These are phyloP conservation scores for Mixia osmundae DNA, from an alignment of 1,284 basidiomycete genomes.

Conservation along the genomic window DNA sequence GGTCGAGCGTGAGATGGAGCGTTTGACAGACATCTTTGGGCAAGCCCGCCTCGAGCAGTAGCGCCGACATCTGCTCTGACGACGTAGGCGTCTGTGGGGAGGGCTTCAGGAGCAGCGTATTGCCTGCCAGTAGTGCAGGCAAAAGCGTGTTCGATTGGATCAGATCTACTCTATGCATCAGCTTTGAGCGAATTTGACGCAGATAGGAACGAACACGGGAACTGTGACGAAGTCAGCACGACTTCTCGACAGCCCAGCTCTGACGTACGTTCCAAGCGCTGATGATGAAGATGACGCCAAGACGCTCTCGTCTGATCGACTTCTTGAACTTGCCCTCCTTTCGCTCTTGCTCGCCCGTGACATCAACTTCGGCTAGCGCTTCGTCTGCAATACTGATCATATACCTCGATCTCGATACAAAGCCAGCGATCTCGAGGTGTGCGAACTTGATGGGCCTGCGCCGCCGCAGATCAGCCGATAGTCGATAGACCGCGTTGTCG, in stretches of 20 bases:
- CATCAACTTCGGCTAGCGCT: slow-evolving; percentile 46
- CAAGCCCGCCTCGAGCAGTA: slow-evolving; percentile 47
- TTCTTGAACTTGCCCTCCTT: slow-evolving; percentile 26
- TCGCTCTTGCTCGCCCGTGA: slow-evolving; percentile 28
- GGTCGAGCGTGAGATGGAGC: slow-evolving; percentile 45
- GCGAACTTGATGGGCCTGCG: slow-evolving; percentile 54
- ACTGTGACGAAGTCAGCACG: neutral
- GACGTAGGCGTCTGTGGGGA: slow-evolving; percentile 80
- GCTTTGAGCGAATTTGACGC: neutral
- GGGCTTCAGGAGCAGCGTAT: slow-evolving; percentile 73
- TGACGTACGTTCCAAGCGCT: slow-evolving; percentile 63
- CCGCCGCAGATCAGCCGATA: too few relatives aligned
- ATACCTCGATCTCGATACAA: slow-evolving; percentile 55
- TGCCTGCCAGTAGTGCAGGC: slow-evolving; percentile 51
- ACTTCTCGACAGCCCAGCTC: neutral
- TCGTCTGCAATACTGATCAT: slow-evolving; percentile 61
- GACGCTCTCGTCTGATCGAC: slow-evolving; percentile 53
- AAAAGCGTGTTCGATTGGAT: slow-evolving; percentile 71
- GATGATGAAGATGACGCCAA: slow-evolving; percentile 70
- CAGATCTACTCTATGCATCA: slow-evolving; percentile 28
- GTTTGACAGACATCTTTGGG: slow-evolving; percentile 41
- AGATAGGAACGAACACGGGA: neutral
- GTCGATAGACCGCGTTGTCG: too few relatives aligned
- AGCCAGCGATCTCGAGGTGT: slow-evolving; percentile 54
- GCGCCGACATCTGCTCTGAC: slow-evolving; percentile 51